Base-by-base conservation (phyloP, 2,329 filamentous ascomycete species). In the Cercospora sojina region DNA sequence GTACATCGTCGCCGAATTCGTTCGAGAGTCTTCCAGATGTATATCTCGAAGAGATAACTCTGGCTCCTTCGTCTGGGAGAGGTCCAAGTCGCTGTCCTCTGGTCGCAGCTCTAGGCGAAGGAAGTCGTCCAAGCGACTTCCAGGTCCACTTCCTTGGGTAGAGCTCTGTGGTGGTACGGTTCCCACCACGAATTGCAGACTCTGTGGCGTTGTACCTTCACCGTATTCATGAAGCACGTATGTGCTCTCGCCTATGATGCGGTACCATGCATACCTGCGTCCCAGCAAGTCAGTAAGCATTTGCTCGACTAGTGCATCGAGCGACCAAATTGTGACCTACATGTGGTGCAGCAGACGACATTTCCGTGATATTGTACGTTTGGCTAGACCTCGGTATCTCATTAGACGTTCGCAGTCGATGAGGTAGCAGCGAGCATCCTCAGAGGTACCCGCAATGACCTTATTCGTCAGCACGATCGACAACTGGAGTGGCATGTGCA, bases 271-370 rank as follows among this genome's bases (percentile, higher is more conserved):
- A 51, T 77, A 80, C 53, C 53, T 57, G 27, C 9, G 10, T 20
- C 2, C 18, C 25, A 27, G 2, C 53, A 20, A 4, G 12, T 16
- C 5, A 23, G 53, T 57, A 9, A 57, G 53, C 27, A 3, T 31
- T 16, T 32, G 13, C 5, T 13, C 18, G 2, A 25, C 27, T 9
- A n/a, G 7, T 6, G 27, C 18, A n/a, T 12, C n/a, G 13, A 3
- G 7, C 2, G 12, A 31, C 13, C 27, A 31, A 32, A 6, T 18
- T 13, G 27, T 12, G 4, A 23, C 53, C 8, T 35, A 57, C 12
- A 80, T 75, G 62, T 80, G 79, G 43, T 81, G 80, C 6, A 80
- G 67, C n/a, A 80, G 69, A 5, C 77, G 75, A 8, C 76, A 75
- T 63, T 78, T 78, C 38, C 76, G 75, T 0, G 79, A 80, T 13